Percentiles rank a stretch among this genome's conserved stretches.
phyloP scores from a whole-genome alignment of 345 rosid species.

The Dimocarpus longan region DNA sequence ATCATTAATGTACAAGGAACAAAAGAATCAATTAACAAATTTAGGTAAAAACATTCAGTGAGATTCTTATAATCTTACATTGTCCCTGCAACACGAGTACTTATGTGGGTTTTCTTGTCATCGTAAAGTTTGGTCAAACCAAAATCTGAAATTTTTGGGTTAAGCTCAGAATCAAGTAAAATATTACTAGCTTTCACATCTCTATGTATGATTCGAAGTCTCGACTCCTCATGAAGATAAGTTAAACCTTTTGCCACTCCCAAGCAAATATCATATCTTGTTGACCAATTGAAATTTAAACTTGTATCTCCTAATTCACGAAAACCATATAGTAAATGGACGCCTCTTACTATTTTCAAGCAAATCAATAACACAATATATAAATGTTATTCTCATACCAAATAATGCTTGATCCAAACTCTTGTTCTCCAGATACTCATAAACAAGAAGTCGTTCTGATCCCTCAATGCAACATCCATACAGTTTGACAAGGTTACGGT shows the following conservation, averaged over 20 bases:
- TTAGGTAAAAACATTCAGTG: conserved; percentile 34
- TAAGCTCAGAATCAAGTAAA: conserved; percentile 47
- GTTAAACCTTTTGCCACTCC: conserved; percentile 25
- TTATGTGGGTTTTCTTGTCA: conserved; percentile 56
- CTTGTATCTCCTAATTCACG: conserved; percentile 36
- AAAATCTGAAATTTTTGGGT: conserved; percentile 62
- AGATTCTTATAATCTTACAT: conserved; percentile 35
- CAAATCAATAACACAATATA: not conserved
- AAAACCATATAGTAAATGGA: conserved; percentile 1
- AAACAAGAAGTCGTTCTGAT: too few species aligned
- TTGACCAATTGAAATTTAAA: conserved; percentile 32
- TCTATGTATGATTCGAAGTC: conserved; percentile 47
- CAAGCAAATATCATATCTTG: conserved; percentile 45
- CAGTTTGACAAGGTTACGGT: too few species aligned
- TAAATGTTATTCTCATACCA: not conserved
- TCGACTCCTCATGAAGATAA: conserved; percentile 48
- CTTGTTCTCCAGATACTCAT: too few species aligned
- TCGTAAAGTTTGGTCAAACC: conserved; percentile 63
- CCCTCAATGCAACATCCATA: too few species aligned
- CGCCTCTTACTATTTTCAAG: conserved; percentile 8
- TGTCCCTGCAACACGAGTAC: conserved; percentile 64
- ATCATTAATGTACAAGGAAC: not conserved
- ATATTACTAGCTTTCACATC: conserved; percentile 59
- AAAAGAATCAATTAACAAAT: conserved; percentile 26
- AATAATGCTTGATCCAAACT: too few species aligned